Conservation (phyloP, 768 basidiomycete genomes). For the Phaeotremella fagi region DNA sequence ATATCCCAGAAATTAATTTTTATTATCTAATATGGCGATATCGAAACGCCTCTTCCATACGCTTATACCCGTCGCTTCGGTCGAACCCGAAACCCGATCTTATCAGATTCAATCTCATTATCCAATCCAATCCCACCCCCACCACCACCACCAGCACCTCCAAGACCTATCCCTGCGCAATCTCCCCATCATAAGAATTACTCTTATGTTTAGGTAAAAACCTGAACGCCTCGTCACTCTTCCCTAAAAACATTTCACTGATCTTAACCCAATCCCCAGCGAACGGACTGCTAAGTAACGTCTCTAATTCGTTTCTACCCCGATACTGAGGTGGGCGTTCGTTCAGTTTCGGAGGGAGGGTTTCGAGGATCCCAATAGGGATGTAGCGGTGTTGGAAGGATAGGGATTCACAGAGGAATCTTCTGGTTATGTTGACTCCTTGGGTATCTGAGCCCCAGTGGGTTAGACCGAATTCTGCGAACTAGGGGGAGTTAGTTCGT, state of each 20-base stretch:
- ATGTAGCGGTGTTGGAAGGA: constrained; percentile 96
- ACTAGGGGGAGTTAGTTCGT: constrained; percentile 52
- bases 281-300: constrained; percentile 28
- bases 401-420: constrained; percentile 90
- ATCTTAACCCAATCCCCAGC: constrained; percentile 56
- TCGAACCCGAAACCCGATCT: too few species aligned
- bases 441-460: constrained; percentile 55
- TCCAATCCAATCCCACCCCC: too few species aligned
- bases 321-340: constrained; percentile 83
- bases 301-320: constrained; percentile 72
- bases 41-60: too few species aligned
- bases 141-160: constrained; percentile 1
- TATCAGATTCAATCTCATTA: too few species aligned
- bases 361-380: constrained; percentile 86
- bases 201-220: constrained; percentile 95
- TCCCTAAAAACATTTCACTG: constrained; percentile 91
- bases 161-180: constrained; percentile 47
- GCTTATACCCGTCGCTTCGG: too few species aligned
- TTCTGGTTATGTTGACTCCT: constrained; percentile 82
- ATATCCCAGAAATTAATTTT: too few species aligned
- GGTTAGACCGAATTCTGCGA: constrained; percentile 75
- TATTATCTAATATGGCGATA: too few species aligned
- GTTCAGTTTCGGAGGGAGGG: constrained; percentile 73
- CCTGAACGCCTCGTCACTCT: constrained; percentile 71
- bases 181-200: constrained; percentile 55